Evolutionary conservation across 306 rosid genomes (phyloP).

Genomic region (Cyamopsis tetragonoloba): DNA sequence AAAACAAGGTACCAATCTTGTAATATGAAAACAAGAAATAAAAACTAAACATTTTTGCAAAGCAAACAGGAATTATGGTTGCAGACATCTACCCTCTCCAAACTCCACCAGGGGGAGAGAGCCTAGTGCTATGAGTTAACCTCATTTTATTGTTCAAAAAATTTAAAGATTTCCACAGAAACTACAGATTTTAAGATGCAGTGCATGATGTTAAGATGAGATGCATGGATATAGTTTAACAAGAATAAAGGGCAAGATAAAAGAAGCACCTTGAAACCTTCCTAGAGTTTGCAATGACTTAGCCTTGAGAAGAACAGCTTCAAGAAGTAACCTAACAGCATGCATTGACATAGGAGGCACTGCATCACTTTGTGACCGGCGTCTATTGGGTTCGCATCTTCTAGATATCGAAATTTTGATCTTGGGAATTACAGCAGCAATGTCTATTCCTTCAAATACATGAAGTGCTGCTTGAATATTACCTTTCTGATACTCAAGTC

Average conservation of each 20-base stretch:
- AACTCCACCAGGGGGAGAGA: no score
- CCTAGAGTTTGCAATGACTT: slow-evolving; percentile 74
- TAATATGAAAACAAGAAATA: no score
- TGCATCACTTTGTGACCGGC: slow-evolving; percentile 52
- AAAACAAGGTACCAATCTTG: no score
- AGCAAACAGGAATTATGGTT: no score
- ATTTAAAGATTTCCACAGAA: neutral
- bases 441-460: slow-evolving; percentile 93
- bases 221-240: neutral
- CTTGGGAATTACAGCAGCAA: slow-evolving; percentile 64
- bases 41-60: no score
- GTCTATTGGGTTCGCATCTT: slow-evolving; percentile 51
- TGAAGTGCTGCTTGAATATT: slow-evolving; percentile 86
- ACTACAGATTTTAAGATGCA: neutral
- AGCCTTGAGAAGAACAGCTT: slow-evolving; percentile 85
- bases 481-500: slow-evolving; percentile 91
- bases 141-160: neutral
- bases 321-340: slow-evolving; percentile 85
- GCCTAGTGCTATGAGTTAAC: no score
- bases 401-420: slow-evolving; percentile 65
- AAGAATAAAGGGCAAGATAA: neutral
- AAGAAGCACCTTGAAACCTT: slow-evolving; percentile 69
- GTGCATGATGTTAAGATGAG: slow-evolving; percentile 6
- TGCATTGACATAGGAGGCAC: slow-evolving; percentile 75
- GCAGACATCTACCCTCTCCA: no score